Percentiles rank a stretch among this genome's conserved stretches.
phyloP scores from a whole-genome alignment of 441 rosid species.

The Rhodomyrtus psidioides region DNA sequence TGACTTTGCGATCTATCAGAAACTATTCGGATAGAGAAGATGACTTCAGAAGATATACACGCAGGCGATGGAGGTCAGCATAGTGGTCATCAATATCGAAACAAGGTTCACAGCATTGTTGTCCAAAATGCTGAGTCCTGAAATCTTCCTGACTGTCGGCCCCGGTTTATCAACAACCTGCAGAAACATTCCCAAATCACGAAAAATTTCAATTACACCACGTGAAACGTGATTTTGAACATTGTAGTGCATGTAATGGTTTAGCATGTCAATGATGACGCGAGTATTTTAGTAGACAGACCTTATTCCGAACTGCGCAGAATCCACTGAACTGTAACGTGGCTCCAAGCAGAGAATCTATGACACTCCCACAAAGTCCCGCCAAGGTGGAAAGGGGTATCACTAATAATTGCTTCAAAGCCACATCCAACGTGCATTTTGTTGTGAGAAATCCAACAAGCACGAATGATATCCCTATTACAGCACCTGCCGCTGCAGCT shows the following conservation, averaged over 20 bases:
- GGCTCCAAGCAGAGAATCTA: constrained; percentile 89
- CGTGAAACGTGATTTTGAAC: neutral
- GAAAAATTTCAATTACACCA: neutral
- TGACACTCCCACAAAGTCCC: constrained; percentile 70
- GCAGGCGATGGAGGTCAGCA: constrained; percentile 52
- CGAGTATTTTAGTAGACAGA: neutral
- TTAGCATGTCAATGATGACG: neutral
- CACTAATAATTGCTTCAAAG: constrained; percentile 66
- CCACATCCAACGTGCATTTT: constrained; percentile 36
- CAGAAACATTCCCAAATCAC: neutral
- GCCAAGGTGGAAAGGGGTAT: constrained; percentile 64
- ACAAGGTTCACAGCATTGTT: constrained; percentile 87
- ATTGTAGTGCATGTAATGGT: neutral
- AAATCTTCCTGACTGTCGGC: constrained; percentile 79
- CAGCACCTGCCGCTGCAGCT: constrained; percentile 66
- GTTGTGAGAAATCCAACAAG: constrained; percentile 57
- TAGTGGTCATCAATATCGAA: constrained; percentile 49
- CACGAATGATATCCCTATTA: constrained; percentile 68
- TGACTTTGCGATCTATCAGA: neutral
- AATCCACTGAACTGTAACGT: constrained; percentile 89
- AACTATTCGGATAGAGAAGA: neutral
- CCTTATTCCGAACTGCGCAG: constrained; percentile 83
- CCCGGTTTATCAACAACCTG: constrained; percentile 94
- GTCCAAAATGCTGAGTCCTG: constrained; percentile 77
- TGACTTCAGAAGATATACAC: constrained; percentile 50